phyloP scores from a whole-genome alignment of 306 rosid species.

The Corylus americana region DNA sequence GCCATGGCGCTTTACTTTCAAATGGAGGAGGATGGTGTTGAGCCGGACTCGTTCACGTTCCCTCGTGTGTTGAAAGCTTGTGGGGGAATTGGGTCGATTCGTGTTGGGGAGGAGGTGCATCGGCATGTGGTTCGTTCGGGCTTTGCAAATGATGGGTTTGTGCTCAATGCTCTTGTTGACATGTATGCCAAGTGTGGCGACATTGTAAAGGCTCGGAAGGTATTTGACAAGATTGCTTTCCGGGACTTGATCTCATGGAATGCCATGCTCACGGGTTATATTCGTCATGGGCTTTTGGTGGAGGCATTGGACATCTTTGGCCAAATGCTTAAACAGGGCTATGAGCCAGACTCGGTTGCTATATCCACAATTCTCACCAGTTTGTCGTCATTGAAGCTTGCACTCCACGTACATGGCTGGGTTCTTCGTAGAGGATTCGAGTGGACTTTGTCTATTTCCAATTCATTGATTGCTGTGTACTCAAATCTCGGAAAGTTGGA shows the following conservation, averaged over 20 bases:
- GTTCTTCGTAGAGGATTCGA: conserved; percentile 54
- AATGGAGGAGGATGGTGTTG: conserved; percentile 80
- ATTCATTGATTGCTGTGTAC: conserved; percentile 66
- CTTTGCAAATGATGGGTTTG: conserved; percentile 54
- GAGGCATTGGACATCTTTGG: conserved; percentile 56
- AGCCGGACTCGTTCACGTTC: conserved; percentile 72
- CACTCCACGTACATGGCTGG: conserved; percentile 79
- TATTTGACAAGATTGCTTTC: conserved; percentile 52
- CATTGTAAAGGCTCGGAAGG: conserved; percentile 72
- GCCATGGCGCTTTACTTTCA: conserved; percentile 91
- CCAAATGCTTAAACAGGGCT: conserved; percentile 57
- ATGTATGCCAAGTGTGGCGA: conserved; percentile 94
- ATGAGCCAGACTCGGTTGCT: conserved; percentile 61
- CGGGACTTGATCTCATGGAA: conserved; percentile 86
- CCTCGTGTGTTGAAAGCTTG: conserved; percentile 81
- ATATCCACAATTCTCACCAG: conserved; percentile 54
- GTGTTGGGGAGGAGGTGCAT: conserved; percentile 75
- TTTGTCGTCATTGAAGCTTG: conserved; percentile 40
- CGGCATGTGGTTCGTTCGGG: conserved; percentile 67
- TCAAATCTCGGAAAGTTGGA: conserved; percentile 57
- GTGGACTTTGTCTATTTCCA: conserved; percentile 67
- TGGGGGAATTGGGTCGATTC: conserved; percentile 78
- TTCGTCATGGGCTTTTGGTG: conserved; percentile 62
- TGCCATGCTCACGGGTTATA: conserved; percentile 68
- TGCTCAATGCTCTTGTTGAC: conserved; percentile 79